phyloP scores from a whole-genome alignment of 192 early-diverging fungal genomes.

The Geranomyces variabilis region DNA sequence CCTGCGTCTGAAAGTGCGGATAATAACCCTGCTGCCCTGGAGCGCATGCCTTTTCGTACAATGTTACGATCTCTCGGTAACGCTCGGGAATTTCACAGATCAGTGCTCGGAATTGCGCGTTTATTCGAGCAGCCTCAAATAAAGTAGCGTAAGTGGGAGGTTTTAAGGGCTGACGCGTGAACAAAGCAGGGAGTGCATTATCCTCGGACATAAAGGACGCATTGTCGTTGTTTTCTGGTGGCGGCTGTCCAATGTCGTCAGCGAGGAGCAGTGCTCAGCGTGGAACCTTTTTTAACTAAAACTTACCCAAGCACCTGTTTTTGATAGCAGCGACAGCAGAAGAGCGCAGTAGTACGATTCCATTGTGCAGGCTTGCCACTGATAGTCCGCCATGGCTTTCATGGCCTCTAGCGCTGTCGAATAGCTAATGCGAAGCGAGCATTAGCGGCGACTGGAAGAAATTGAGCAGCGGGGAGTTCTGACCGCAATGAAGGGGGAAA shows the following conservation, averaged over 20 bases:
- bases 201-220: background rate
- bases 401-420: slow-evolving; percentile 65
- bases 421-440: slow-evolving; percentile 50
- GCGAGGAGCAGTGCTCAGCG: background rate
- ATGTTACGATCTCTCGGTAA: slow-evolving; percentile 63
- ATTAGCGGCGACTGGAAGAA: background rate
- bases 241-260: background rate
- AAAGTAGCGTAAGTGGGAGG: slow-evolving; percentile 14
- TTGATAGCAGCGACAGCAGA: slow-evolving; percentile 60
- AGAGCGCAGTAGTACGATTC: slow-evolving; percentile 70
- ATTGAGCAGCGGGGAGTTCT: background rate
- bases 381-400: slow-evolving; percentile 69
- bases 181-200: background rate
- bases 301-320: slow-evolving; percentile 65
- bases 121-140: slow-evolving; percentile 17
- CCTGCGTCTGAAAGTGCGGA: slow-evolving; percentile 66
- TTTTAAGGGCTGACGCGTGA: background rate
- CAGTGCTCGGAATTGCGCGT: slow-evolving; percentile 34
- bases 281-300: background rate
- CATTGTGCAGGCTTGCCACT: slow-evolving; percentile 76
- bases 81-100: slow-evolving; percentile 67
- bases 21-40: slow-evolving; percentile 39
- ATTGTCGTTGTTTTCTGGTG: slow-evolving; percentile 4
- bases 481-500: background rate
- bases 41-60: slow-evolving; percentile 59